Percentiles rank a stretch among this genome's conserved stretches.
phyloP scores from a whole-genome alignment of 495 filamentous ascomycete species.

The Penicillium salamii region DNA sequence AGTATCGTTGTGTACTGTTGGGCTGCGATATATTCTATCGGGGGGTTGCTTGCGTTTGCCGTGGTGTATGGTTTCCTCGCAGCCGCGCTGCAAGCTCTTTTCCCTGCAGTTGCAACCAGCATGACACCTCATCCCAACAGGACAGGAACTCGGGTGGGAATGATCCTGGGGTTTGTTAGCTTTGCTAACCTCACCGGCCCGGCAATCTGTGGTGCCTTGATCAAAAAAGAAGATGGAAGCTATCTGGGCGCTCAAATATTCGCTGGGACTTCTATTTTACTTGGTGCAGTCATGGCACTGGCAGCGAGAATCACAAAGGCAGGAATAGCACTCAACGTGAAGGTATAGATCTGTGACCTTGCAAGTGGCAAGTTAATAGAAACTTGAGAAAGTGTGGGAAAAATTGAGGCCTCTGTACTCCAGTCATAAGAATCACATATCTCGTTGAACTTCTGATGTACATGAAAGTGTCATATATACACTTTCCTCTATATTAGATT shows the following conservation, averaged over 20 bases:
- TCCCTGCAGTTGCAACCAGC: slow-evolving; percentile 53
- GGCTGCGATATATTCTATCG: slow-evolving; percentile 32
- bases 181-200: slow-evolving; percentile 66
- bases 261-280: too few relatives aligned
- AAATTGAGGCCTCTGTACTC: too few relatives aligned
- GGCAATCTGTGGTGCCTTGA: slow-evolving; percentile 61
- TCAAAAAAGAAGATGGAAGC: slow-evolving; percentile 34
- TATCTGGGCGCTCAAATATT: slow-evolving; percentile 55
- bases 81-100: slow-evolving; percentile 60
- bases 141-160: slow-evolving; percentile 64
- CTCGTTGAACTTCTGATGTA: too few relatives aligned
- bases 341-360: too few relatives aligned
- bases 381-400: too few relatives aligned
- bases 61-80: slow-evolving; percentile 55
- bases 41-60: slow-evolving; percentile 55
- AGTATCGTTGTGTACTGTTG: slow-evolving; percentile 28
- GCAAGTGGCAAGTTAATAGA: too few relatives aligned
- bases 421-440: too few relatives aligned
- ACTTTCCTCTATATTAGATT: neutral
- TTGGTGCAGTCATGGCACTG: too few relatives aligned
- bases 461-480: neutral
- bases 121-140: slow-evolving; percentile 59
- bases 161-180: slow-evolving; percentile 65
- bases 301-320: too few relatives aligned
- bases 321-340: too few relatives aligned